Conservation (phyloP, 73 alveolate species). For the Diophrys appendiculata region DNA sequence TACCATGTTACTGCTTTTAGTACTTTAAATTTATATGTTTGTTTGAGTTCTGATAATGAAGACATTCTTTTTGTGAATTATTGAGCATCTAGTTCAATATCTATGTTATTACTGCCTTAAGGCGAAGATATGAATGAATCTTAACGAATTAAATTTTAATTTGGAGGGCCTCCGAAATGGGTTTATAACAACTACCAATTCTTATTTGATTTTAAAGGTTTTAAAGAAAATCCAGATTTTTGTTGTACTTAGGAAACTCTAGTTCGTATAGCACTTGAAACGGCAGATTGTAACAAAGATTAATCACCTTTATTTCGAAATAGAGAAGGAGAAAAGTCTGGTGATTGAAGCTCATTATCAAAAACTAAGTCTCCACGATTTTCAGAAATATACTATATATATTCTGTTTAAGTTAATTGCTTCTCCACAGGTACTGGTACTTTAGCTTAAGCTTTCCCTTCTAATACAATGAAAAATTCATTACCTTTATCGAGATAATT, state of each 20-base stretch:
- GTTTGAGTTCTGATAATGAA: neutral
- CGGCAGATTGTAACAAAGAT: too few relatives aligned
- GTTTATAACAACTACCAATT: too few relatives aligned
- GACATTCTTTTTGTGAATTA: neutral
- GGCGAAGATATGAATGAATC: too few relatives aligned
- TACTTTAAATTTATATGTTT: neutral
- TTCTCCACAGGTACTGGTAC: neutral
- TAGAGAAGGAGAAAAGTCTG: too few relatives aligned
- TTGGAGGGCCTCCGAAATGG: too few relatives aligned
- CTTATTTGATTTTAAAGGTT: neutral
- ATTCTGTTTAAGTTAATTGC: neutral
- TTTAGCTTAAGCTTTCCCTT: neutral
- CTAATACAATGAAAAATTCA: neutral
- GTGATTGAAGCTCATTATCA: neutral
- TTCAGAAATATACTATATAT: neutral
- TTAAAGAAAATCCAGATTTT: neutral
- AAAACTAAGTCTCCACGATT: neutral
- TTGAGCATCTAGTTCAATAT: too few relatives aligned
- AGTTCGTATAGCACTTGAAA: too few relatives aligned
- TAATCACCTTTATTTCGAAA: too few relatives aligned
- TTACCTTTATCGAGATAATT: neutral
- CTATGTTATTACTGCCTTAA: too few relatives aligned
- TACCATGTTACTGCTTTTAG: constrained; percentile 4
- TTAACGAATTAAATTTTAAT: too few relatives aligned
- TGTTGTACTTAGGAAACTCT: neutral